phyloP scores from a whole-genome alignment of 345 rosid species.

The Orychophragmus violaceus region DNA sequence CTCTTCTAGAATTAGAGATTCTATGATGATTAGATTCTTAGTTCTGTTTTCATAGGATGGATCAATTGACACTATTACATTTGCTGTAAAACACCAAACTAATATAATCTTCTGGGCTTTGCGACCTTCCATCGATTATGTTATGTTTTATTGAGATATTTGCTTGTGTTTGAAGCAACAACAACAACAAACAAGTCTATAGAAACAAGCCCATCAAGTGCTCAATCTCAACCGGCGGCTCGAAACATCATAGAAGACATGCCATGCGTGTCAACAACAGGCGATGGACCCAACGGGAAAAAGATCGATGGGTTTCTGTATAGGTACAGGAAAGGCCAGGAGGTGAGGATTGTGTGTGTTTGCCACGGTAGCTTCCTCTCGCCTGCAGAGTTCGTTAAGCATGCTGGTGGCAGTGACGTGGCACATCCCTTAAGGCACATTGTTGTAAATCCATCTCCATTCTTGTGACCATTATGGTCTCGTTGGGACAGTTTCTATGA shows the following conservation, averaged over 20 bases:
- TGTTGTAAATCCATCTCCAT: slow-evolving; percentile 53
- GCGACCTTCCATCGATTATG: too few species aligned
- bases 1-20: too few species aligned
- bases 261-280: slow-evolving; percentile 80
- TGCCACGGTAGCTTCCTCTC: slow-evolving; percentile 85
- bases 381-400: slow-evolving; percentile 83
- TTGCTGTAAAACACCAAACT: too few species aligned
- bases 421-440: slow-evolving; percentile 75
- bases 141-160: slow-evolving; percentile 1
- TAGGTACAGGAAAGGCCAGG: slow-evolving; percentile 67
- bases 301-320: slow-evolving; percentile 78
- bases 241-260: slow-evolving; percentile 57
- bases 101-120: too few species aligned
- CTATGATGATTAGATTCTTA: too few species aligned
- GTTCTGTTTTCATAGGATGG: too few species aligned
- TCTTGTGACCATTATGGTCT: slow-evolving; percentile 28
- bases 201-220: slow-evolving; percentile 44
- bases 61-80: too few species aligned
- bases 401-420: slow-evolving; percentile 72
- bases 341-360: slow-evolving; percentile 74
- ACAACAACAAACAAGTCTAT: slow-evolving; percentile 33
- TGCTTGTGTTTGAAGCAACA: slow-evolving; percentile 35
- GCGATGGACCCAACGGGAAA: slow-evolving; percentile 67
- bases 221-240: slow-evolving; percentile 20
- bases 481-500: not conserved